Evolutionary conservation across 129 eudicot genomes (phyloP), one percentile per base, ranked within the genome.

Genomic region (Scalesia atractyloides): DNA sequence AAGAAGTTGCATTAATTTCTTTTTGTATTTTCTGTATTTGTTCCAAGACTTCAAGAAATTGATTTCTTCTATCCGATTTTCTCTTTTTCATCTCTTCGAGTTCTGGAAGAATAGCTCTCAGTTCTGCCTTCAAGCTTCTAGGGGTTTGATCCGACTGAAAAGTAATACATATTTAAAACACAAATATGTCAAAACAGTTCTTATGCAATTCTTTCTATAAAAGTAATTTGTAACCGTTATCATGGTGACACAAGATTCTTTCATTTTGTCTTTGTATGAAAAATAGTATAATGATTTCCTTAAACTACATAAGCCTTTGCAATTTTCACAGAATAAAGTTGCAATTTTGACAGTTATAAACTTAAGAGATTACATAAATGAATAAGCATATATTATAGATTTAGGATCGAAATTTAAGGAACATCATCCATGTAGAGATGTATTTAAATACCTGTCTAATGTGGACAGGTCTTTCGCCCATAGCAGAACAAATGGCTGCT

Each of bases 401-500:
- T 17, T 26, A 56, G 43, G 26, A 57, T 1, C 24, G 44, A 57
- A 3, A 36, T 44, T 54, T 41, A n/a, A 59, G n/a, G 17, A 22
- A 72, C 19, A 44, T 9, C 19, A 26, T 11, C 26, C 13, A 46
- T 12, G 17, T 36, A 57, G 44, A 58, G 17, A 10, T 49, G 22
- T 53, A 54, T 15, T 10, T 41, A 53, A 41, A 37, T 76, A 89
- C 98, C 88, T 89, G 96, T 65, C 98, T 89, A 80, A 93, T 85
- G 82, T 89, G 96, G 48, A 87, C 88, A 0, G 98, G 98, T 39
- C 80, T 70, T 68, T 93, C 98, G 16, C 98, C 97, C 95, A 89
- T 89, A 44, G 96, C 81, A 17, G 92, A 87, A 76, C 98, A 95
- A 36, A 95, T 85, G 48, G 94, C 86, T 53, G 99, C 99, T 70